Evolutionary conservation across 345 rosid genomes (phyloP), one percentile per base, ranked within the genome.

Genomic region (Punica granatum): DNA sequence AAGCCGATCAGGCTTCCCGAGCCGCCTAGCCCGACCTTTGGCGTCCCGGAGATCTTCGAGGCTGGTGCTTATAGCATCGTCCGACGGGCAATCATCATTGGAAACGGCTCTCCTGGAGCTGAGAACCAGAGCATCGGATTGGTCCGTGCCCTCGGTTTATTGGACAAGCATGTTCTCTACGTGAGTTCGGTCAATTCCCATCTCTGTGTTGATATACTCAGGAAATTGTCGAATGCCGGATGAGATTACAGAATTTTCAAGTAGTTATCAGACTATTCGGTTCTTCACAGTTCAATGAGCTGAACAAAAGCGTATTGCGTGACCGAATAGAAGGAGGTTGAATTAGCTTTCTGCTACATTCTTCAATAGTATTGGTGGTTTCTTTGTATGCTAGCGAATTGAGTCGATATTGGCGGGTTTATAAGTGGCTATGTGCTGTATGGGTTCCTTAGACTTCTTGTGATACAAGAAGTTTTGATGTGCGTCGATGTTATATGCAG

Each of bases 61-160:
- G 88, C 79, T 72, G 96, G 93, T n/a, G 73, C 88, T 4, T 80
- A 86, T 73, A 80, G 76, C 82, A 84, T 87, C 49, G 77, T 94
- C 61, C 78, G 98, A 44, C 92, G 99, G 69, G 98, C 99, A 64
- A 90, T 94, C 65, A 78, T 94, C 12, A 88, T 94, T 30, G 98
- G 99, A 16, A 94, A 84, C 79, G 97, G 98, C 26, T 88, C 78
- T 63, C 73, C 93, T 30, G 85, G 85, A 46, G 84, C 98, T n/a
- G 99, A 94, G 82, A 88, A 89, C 74, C 99, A 94, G 82, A 75
- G 90, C 72, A 73, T 94, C 69, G 99, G 99, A 15, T 80, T 94
- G 82, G 87, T 86, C 70, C 87, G 89, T 42, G 92, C 96, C 6
- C 92, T 94, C 37, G 98, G 98, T 25, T 80, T 94, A 31, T 75